Conservation (phyloP, 768 basidiomycete species). For the Collybia sordida region DNA sequence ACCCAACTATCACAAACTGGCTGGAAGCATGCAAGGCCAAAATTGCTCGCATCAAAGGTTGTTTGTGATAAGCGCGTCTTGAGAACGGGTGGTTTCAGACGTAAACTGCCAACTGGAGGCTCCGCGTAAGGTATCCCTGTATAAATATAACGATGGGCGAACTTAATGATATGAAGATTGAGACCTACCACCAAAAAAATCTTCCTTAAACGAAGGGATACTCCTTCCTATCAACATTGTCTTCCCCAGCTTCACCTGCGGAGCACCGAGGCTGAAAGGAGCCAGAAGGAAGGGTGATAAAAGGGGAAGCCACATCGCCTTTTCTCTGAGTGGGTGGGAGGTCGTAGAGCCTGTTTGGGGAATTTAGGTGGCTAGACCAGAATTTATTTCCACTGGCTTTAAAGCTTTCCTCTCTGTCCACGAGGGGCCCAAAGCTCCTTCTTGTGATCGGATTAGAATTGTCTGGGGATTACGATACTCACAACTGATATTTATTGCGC, state of each 20-base stretch:
- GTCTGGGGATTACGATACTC: too few species aligned
- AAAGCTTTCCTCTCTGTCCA: not conserved
- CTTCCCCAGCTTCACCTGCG: slow-evolving; percentile 35
- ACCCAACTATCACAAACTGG: slow-evolving; percentile 20
- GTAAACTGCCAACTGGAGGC: slow-evolving; percentile 47
- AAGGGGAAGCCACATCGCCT: slow-evolving; percentile 5
- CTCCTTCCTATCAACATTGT: slow-evolving; percentile 38
- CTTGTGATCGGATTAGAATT: not conserved
- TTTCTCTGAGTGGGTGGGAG: too few species aligned
- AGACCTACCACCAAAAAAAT: slow-evolving; percentile 46
- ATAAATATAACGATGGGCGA: not conserved
- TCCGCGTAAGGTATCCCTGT: slow-evolving; percentile 57
- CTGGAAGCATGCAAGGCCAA: slow-evolving; percentile 45
- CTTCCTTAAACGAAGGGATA: slow-evolving; percentile 31
- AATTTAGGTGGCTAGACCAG: too few species aligned
- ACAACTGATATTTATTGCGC: too few species aligned
- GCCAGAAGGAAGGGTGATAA: slow-evolving; percentile 1
- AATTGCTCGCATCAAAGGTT: slow-evolving; percentile 45
- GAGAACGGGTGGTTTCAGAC: slow-evolving; percentile 45
- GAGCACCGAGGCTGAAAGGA: slow-evolving; percentile 18
- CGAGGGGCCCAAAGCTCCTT: not conserved
- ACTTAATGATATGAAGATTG: too few species aligned
- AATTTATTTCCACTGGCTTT: not conserved
- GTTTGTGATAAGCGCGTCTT: slow-evolving; percentile 33
- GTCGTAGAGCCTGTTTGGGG: too few species aligned